phyloP scores from a whole-genome alignment of 192 early-diverging fungal genomes.

The Linnemannia schmuckeri region DNA sequence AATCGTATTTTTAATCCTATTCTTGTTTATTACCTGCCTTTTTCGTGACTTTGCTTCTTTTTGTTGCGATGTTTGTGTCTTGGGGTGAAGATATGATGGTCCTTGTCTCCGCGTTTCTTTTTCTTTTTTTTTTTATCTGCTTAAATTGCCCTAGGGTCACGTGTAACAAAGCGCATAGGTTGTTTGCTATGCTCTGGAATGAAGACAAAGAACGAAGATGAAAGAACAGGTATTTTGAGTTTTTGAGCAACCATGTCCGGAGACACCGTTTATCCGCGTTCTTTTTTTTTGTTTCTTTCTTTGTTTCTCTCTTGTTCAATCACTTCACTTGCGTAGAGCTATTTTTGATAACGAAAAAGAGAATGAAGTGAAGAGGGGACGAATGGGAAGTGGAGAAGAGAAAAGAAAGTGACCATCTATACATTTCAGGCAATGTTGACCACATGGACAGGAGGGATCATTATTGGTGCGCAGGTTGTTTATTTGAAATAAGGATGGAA shows the following conservation, averaged over 20 bases:
- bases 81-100: no score
- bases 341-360: neutral
- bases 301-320: neutral
- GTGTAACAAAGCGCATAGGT: neutral
- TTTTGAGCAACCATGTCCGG: neutral
- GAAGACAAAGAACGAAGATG: neutral
- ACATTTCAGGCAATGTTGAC: neutral
- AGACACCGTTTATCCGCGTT: neutral
- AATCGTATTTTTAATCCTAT: constrained; percentile 7
- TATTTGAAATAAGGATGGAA: neutral
- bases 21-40: constrained; percentile 2
- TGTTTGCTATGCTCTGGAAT: neutral
- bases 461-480: neutral
- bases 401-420: neutral
- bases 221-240: constrained; percentile 19
- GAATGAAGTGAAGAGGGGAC: neutral
- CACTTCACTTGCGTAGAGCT: neutral
- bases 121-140: no score
- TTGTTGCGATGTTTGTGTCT: neutral
- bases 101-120: no score
- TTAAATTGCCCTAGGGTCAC: neutral
- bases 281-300: neutral
- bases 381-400: neutral
- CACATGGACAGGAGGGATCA: neutral
- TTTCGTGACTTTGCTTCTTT: neutral